A percentile compares a stretch with the other conserved stretches of the same genome.
These are phyloP conservation scores for Cornus controversa DNA, from an alignment of 148 eudicot species.

Conservation along the genomic window DNA sequence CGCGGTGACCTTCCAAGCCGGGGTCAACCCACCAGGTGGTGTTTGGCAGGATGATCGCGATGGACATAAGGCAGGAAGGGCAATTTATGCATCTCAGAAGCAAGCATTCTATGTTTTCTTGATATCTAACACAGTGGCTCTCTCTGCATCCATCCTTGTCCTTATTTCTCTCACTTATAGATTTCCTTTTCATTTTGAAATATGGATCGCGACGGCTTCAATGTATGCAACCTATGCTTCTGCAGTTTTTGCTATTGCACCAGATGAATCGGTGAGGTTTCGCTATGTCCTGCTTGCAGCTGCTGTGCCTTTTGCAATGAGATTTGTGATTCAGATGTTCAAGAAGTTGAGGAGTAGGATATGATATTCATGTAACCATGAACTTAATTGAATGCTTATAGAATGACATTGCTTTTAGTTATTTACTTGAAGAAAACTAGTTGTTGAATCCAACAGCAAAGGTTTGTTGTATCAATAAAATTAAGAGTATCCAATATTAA, in stretches of 20 bases:
- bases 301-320: constrained; percentile 7
- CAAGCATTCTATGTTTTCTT: constrained; percentile 6
- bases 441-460: too few species aligned
- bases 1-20: constrained; percentile 19
- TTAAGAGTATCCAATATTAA: too few species aligned
- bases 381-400: too few species aligned
- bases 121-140: constrained; percentile 4
- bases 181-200: constrained; percentile 12
- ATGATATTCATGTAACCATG: too few species aligned
- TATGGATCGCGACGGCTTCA: not conserved
- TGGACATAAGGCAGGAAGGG: constrained; percentile 1
- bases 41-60: constrained; percentile 10
- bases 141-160: constrained; percentile 8
- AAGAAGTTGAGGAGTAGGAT: not conserved
- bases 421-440: too few species aligned
- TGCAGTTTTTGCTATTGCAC: not conserved
- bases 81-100: not conserved
- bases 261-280: constrained; percentile 3
- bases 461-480: too few species aligned
- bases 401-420: too few species aligned
- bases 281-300: constrained; percentile 8
- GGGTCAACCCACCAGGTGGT: constrained; percentile 16
- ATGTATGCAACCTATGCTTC: constrained; percentile 9
- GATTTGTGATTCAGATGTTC: not conserved
- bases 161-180: constrained; percentile 7